Evolutionary conservation across 768 basidiomycete genomes (phyloP).

Genomic region (Saitozyma sp.): DNA sequence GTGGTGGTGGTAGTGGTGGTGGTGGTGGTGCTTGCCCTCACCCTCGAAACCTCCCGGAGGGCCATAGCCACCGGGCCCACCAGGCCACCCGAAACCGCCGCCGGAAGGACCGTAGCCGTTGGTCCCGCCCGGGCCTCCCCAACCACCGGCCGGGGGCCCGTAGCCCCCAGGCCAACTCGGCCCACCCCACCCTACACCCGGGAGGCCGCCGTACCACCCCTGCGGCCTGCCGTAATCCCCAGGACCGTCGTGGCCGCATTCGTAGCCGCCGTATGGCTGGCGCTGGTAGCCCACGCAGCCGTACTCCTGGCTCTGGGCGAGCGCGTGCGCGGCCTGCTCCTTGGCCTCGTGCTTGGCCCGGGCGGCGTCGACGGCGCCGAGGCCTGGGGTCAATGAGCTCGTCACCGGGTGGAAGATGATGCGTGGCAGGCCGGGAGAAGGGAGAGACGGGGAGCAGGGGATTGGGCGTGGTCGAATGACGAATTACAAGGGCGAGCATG

Average conservation of each 20-base stretch:
- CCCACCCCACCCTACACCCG: conserved; percentile 4
- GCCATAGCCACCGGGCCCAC: conserved; percentile 3
- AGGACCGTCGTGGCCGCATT: background rate
- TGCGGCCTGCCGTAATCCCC: background rate
- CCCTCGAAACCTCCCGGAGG: background rate
- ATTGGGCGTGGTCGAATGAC: too few species aligned
- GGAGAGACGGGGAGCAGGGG: background rate
- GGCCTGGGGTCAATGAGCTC: too few species aligned
- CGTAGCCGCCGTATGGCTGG: conserved; percentile 1
- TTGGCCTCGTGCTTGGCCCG: conserved; percentile 18
- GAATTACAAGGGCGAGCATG: too few species aligned
- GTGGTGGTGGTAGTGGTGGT: too few species aligned
- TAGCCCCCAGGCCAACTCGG: conserved; percentile 1
- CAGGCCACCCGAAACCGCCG: conserved; percentile 11
- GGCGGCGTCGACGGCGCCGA: conserved; percentile 16
- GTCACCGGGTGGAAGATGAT: too few species aligned
- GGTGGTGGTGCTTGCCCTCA: too few species aligned
- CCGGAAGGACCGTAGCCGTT: background rate
- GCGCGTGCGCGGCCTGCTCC: conserved; percentile 17
- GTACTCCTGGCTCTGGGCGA: conserved; percentile 5
- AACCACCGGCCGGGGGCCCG: background rate
- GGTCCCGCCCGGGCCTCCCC: background rate
- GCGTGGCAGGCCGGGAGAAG: too few species aligned
- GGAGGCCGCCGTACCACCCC: conserved; percentile 14
- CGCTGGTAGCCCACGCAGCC: conserved; percentile 4